Base-by-base conservation (phyloP, 371 early-diverging fungal species). In the Racocetra persica region DNA sequence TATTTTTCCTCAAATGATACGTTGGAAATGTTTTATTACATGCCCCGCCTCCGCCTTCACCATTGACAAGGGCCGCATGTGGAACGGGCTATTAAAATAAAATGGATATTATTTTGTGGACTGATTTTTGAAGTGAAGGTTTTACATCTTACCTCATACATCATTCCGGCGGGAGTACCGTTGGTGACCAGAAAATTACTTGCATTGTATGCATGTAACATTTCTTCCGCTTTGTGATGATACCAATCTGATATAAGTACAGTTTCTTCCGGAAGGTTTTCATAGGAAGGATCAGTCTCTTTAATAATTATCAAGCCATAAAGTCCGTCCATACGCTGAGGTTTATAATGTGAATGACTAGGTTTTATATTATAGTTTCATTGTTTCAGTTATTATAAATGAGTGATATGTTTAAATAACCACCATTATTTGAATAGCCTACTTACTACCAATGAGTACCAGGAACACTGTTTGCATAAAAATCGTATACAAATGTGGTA, bases 261-360 rank as follows among this genome's bases (percentile, higher is more conserved):
- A n/a, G n/a, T n/a, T n/a, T n/a, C n/a, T n/a, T n/a, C n/a, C n/a
- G n/a, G n/a, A n/a, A n/a, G n/a, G n/a, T n/a, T n/a, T n/a, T n/a
- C n/a, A n/a, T n/a, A n/a, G n/a, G n/a, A n/a, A n/a, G n/a, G n/a
- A n/a, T n/a, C n/a, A n/a, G 87, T 85, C 73, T 90, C 88, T 77
- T 92, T 88, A 66, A 96, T 84, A 72, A 95, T 87, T 28, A 96
- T 82, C 1, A 95, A 90, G 4, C 91, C 89, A 77, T 93, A 91
- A 74, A 96, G 86, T n/a, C 69, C 69, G 36, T 69, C 69, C 4
- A 38, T 45, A 13, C 41, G 41, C 22, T 69, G 69, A 38, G 69
- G 32, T 36, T 20, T 22, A 41, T 38, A 69, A 69, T 69, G 69
- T 10, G 41, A n/a, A 69, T 69, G 38, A 20, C 89, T 88, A 10